phyloP scores from a whole-genome alignment of 2,329 filamentous ascomycete genomes.

The Epichloe glyceriae region DNA sequence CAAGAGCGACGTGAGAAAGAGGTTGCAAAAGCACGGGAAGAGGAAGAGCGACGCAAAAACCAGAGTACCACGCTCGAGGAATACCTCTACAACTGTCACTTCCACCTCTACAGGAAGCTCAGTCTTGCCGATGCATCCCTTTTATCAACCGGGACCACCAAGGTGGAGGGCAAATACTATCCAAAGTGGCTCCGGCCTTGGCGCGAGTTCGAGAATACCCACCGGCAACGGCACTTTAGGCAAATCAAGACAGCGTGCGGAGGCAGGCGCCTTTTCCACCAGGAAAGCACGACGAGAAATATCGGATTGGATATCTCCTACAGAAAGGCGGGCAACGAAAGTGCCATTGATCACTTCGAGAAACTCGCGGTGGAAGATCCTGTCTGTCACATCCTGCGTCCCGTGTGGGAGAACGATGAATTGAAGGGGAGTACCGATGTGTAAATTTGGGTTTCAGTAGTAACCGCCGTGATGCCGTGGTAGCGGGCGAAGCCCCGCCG shows the following conservation, averaged over 20 bases:
- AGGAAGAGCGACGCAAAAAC: slow-evolving; percentile 5
- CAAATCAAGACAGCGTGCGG: slow-evolving; percentile 6
- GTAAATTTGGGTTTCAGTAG: neutral
- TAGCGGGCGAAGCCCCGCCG: neutral
- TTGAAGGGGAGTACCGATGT: neutral
- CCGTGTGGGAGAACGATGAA: neutral
- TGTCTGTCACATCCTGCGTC: neutral
- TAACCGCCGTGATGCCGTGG: neutral
- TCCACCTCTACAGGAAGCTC: slow-evolving; percentile 7
- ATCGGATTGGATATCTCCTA: neutral
- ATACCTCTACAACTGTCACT: slow-evolving; percentile 10
- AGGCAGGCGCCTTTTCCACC: slow-evolving; percentile 8
- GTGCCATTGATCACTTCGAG: neutral
- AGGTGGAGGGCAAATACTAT: slow-evolving; percentile 11
- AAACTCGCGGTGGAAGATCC: neutral
- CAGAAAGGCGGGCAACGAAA: neutral
- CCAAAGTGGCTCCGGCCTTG: slow-evolving; percentile 11
- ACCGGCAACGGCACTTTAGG: slow-evolving; percentile 7
- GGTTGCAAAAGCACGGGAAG: neutral
- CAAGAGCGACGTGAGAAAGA: slow-evolving; percentile 1
- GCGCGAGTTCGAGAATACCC: slow-evolving; percentile 5
- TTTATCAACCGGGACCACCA: slow-evolving; percentile 4
- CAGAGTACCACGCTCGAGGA: slow-evolving; percentile 9
- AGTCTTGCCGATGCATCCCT: neutral
- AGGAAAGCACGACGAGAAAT: neutral